Evolutionary conservation across 1,139 yeast genomes (phyloP).

Genomic region (Nakaseomyces uthaithaninus): DNA sequence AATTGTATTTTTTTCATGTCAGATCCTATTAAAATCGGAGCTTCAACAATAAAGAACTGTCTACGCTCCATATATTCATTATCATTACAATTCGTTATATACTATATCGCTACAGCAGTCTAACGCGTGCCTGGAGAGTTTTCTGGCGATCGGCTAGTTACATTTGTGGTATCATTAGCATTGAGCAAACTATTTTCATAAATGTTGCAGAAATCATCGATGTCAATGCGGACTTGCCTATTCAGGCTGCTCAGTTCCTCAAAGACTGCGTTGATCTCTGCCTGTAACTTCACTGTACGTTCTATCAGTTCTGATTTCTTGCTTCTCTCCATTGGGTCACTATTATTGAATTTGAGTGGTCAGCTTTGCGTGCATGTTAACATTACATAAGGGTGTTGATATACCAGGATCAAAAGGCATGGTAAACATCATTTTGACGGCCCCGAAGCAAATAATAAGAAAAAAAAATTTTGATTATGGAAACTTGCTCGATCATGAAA

Average conservation of each 20-base stretch:
- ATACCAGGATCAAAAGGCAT: too few species aligned
- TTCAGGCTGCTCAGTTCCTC: slow-evolving; percentile 18
- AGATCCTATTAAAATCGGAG: background rate
- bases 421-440: too few species aligned
- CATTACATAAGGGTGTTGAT: too few species aligned
- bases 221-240: slow-evolving; percentile 22
- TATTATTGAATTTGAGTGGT: too few species aligned
- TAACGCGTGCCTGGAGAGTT: background rate
- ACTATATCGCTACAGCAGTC: too few species aligned
- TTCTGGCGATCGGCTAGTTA: background rate
- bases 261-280: slow-evolving; percentile 22
- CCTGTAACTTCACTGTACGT: slow-evolving; percentile 19
- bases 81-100: too few species aligned
- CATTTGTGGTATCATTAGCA: slow-evolving; percentile 1
- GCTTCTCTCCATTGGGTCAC: background rate
- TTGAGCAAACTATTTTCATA: slow-evolving; percentile 5
- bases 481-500: too few species aligned
- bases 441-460: too few species aligned
- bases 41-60: too few species aligned
- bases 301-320: slow-evolving; percentile 10
- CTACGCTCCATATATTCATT: too few species aligned
- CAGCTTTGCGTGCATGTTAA: too few species aligned
- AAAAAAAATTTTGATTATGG: too few species aligned
- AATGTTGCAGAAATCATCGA: slow-evolving; percentile 25
- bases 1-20: background rate